Percentiles rank a stretch among this genome's conserved stretches.
Evolutionary conservation across 805 yeast genomes (phyloP).

Genomic region (Brettanomyces bruxellensis): DNA sequence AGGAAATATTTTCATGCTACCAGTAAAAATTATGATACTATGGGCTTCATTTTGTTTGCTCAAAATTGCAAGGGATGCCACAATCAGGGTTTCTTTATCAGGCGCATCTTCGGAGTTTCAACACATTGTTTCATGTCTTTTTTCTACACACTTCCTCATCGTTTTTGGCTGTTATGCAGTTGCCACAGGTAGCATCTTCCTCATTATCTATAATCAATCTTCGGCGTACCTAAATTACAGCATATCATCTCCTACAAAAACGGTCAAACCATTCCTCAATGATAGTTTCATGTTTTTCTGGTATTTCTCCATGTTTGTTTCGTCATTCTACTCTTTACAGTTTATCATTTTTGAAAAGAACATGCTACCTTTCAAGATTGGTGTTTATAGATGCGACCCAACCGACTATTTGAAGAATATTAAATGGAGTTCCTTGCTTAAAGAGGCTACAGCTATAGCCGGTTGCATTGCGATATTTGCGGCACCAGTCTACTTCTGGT

Average conservation of each 20-base stretch:
- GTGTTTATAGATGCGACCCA: constrained; percentile 33
- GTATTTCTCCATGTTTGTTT: constrained; percentile 33
- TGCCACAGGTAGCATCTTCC: constrained; percentile 13
- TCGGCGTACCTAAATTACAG: constrained; percentile 16
- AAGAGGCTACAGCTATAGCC: constrained; percentile 30
- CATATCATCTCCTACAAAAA: constrained; percentile 26
- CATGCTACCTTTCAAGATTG: constrained; percentile 38
- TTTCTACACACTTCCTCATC: constrained; percentile 16
- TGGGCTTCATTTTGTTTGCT: constrained; percentile 23
- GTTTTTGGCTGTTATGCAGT: constrained; percentile 12
- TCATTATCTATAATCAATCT: constrained; percentile 15
- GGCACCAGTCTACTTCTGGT: constrained; percentile 32
- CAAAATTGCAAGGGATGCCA: constrained; percentile 21
- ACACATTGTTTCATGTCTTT: constrained; percentile 16
- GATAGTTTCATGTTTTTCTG: constrained; percentile 40
- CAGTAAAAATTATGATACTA: constrained; percentile 16
- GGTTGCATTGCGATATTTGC: constrained; percentile 20
- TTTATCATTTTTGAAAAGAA: constrained; percentile 48
- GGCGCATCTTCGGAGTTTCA: constrained; percentile 17
- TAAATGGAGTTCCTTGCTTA: constrained; percentile 24
- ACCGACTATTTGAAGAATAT: constrained; percentile 17
- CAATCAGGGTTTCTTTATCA: constrained; percentile 18
- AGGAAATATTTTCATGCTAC: constrained; percentile 13
- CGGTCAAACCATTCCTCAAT: constrained; percentile 32
- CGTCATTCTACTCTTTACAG: constrained; percentile 39